Base-by-base conservation (phyloP, 805 yeast species). In the Pichia nakasei region DNA sequence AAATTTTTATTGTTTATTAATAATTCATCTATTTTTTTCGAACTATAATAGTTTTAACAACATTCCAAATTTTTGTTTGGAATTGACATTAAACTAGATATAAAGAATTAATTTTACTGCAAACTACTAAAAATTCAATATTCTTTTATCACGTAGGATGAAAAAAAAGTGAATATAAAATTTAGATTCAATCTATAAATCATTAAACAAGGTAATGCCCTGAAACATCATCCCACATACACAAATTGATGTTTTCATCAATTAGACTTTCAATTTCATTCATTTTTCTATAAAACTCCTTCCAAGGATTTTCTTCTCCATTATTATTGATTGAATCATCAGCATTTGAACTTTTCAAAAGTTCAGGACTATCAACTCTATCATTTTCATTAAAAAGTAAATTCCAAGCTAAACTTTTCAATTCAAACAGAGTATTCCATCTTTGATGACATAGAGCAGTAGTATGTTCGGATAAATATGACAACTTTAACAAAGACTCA, bases 391-490 rank as follows among this genome's bases (percentile, higher is more conserved):
- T 29, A 17, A 29, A 29, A 29, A 29, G 32, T 17, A 29, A 29
- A 29, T 29, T 44, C 63, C 61, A 59, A 9, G 58, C 50, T 2
- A 55, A 41, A 5, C 41, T 39, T 37, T 57, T 56, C 24, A 60
- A 44, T 24, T 53, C 52, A 20, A 39, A 42, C 9, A 58, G 38
- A 7, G 55, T 43, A 13, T 48, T 37, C 63, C 64, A 60, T 8
- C 64, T 39, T 31, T 58, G 56, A 22, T 49, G 44, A 32, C 63
- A 60, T 4, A 59, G 42, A 15, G 38, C 40, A 1, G 63, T 54
- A 9, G 61, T 54, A 41, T 59, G 59, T 13, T 51, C 44, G 1
- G 62, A 52, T 26, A 60, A 39, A 41, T 58, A 58, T 2, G 47
- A 42, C 13, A 60, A 41, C 15, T 50, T 52, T 6, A 43, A 31